Evolutionary conservation across 345 rosid species (phyloP).

Genomic region (Sisymbrium altissimum): DNA sequence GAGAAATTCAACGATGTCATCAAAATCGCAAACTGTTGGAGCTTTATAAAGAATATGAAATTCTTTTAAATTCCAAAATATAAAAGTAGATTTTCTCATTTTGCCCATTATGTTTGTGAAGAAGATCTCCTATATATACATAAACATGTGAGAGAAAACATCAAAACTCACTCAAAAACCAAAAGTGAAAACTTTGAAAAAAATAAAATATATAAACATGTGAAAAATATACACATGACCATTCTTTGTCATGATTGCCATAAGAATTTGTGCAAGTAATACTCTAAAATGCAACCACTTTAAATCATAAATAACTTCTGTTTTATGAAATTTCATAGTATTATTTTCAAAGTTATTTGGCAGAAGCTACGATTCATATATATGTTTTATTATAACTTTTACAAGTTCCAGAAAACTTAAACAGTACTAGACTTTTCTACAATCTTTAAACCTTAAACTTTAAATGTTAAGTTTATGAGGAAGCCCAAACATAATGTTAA

Average conservation of each 20-base stretch:
- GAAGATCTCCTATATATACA: background rate
- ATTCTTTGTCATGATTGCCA: background rate
- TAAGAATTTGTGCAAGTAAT: background rate
- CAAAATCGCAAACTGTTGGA: constrained; percentile 4
- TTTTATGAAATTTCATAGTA: no score
- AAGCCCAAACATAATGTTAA: no score
- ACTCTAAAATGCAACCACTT: background rate
- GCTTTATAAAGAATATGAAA: background rate
- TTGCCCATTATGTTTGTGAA: background rate
- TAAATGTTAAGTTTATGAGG: no score
- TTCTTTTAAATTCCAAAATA: background rate
- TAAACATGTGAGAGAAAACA: background rate
- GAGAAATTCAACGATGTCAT: background rate
- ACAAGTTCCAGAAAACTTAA: no score
- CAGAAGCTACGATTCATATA: no score
- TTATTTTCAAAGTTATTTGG: no score
- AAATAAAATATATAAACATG: background rate
- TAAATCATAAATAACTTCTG: no score
- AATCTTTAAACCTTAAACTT: no score
- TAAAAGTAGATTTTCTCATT: background rate
- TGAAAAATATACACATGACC: background rate
- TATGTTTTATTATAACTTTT: no score
- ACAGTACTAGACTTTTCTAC: no score
- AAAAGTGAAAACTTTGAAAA: no score
- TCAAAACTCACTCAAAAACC: background rate